Percentiles rank a stretch among this genome's conserved stretches.
phyloP scores from a whole-genome alignment of 176 grass and related monocot species.

The Zizania latifolia region DNA sequence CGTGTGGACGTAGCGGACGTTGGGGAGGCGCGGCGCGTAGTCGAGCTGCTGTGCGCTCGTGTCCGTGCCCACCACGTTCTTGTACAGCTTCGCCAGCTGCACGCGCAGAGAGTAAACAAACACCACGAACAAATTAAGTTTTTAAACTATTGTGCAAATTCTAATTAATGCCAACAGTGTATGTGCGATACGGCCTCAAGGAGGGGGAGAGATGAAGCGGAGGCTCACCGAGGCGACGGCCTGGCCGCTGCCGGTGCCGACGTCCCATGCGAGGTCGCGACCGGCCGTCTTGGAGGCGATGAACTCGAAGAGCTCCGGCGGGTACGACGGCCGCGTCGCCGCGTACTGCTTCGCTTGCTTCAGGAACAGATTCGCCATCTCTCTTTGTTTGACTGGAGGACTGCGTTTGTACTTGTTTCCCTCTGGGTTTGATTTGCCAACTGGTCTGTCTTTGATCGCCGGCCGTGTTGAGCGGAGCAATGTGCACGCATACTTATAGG shows the following conservation, averaged over 20 bases:
- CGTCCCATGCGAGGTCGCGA: slow-evolving; percentile 70
- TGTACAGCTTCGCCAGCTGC: slow-evolving; percentile 64
- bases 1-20: slow-evolving; percentile 60
- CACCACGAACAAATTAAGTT: too few species aligned
- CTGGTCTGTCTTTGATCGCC: not conserved
- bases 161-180: too few species aligned
- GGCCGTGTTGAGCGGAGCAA: not conserved
- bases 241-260: slow-evolving; percentile 92
- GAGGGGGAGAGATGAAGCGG: not conserved
- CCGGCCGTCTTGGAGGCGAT: slow-evolving; percentile 62
- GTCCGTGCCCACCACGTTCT: slow-evolving; percentile 69
- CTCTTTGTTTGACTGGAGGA: not conserved
- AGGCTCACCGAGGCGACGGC: slow-evolving; percentile 40
- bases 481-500: not conserved
- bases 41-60: slow-evolving; percentile 70
- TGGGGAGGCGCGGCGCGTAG: slow-evolving; percentile 41
- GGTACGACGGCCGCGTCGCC: slow-evolving; percentile 63
- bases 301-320: slow-evolving; percentile 66
- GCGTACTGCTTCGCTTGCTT: slow-evolving; percentile 83
- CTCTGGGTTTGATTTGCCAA: not conserved
- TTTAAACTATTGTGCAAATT: too few species aligned
- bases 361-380: slow-evolving; percentile 79
- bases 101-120: not conserved
- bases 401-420: too few species aligned
- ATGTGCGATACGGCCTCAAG: too few species aligned